Evolutionary conservation across 2,329 filamentous ascomycete genomes (phyloP).

Genomic region (Mollisia scopiformis): DNA sequence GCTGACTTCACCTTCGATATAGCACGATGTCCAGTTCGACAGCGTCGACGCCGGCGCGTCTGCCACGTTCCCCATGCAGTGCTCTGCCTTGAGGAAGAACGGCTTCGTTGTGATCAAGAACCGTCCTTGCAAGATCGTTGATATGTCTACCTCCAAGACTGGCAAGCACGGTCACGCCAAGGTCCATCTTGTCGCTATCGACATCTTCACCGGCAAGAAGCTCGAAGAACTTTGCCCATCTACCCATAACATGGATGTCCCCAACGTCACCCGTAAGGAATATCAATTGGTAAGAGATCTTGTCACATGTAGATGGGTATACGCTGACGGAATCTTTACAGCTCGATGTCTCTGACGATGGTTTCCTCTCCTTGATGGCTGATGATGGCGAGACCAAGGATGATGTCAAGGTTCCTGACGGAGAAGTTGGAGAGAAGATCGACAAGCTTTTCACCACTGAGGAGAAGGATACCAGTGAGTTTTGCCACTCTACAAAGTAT

Average conservation of each 20-base stretch:
- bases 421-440: slow-evolving; percentile 88
- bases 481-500: slow-evolving; percentile 3
- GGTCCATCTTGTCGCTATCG: slow-evolving; percentile 96
- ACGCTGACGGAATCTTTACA: slow-evolving; percentile 41
- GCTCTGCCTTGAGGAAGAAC: slow-evolving; percentile 99
- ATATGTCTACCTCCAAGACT: slow-evolving; percentile 99
- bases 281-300: slow-evolving; percentile 82
- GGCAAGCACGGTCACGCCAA: slow-evolving; percentile 99
- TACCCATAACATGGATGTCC: slow-evolving; percentile 98
- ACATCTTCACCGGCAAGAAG: slow-evolving; percentile 99
- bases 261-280: slow-evolving; percentile 87
- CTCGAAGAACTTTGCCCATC: slow-evolving; percentile 98
- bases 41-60: slow-evolving; percentile 96
- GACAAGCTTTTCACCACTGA: slow-evolving; percentile 76
- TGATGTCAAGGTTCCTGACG: slow-evolving; percentile 91
- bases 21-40: slow-evolving; percentile 72
- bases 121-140: slow-evolving; percentile 99
- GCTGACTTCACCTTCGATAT: slow-evolving; percentile 13
- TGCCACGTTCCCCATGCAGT: slow-evolving; percentile 95
- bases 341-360: slow-evolving; percentile 93
- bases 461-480: slow-evolving; percentile 94
- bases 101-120: slow-evolving; percentile 97
- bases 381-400: slow-evolving; percentile 88
- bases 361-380: slow-evolving; percentile 91
- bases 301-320: neutral